Base-by-base conservation (phyloP, 352 stramenopile species). In the Phytophthora sp. region DNA sequence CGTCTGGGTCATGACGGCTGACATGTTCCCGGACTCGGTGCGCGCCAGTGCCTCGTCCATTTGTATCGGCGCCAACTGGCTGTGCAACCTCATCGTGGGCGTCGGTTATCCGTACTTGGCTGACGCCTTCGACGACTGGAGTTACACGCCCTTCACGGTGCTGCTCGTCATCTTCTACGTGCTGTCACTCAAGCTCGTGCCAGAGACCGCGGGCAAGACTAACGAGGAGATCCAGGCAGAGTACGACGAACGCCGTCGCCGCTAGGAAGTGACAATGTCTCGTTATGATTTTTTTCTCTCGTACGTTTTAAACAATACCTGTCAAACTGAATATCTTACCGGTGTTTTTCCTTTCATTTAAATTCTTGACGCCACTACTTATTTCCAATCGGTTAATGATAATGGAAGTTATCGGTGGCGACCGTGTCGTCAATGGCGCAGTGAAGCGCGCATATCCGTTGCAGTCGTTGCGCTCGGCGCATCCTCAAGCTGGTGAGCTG, bases 391-490 rank as follows among this genome's bases (percentile, higher is more conserved):
- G 12, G 13, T 13, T 3, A 15, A 31, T 35, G 24, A 3, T 18
- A 16, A 76, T 73, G 55, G 70, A 80, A 31, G 24, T 71, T 3
- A 54, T 76, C 16, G 45, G 29, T 18, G 66, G 63, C 27, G 35
- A 67, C 7, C 57, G 57, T 26, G 55, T 57, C 38, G 49, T 91
- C 18, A 52, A 63, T 53, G 86, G 86, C 26, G 58, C 65, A 18
- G 76, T 92, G 36, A 86, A 74, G 36, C 77, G 77, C 52, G 79
- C 84, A 47, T 94, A 87, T 59, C 82, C 83, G 23, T 64, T 94
- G 64, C 79, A 79, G 13, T 62, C 49, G 44, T 54, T 89, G 45
- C 49, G 42, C 18, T 16, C 49, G 3, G 13, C 31, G n/a, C 33
- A 49, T 49, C 29, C 7, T 27, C 2, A 16, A 52, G 7, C 26